phyloP scores from a whole-genome alignment of 2,329 filamentous ascomycete genomes.

The Blastomyces silverae region DNA sequence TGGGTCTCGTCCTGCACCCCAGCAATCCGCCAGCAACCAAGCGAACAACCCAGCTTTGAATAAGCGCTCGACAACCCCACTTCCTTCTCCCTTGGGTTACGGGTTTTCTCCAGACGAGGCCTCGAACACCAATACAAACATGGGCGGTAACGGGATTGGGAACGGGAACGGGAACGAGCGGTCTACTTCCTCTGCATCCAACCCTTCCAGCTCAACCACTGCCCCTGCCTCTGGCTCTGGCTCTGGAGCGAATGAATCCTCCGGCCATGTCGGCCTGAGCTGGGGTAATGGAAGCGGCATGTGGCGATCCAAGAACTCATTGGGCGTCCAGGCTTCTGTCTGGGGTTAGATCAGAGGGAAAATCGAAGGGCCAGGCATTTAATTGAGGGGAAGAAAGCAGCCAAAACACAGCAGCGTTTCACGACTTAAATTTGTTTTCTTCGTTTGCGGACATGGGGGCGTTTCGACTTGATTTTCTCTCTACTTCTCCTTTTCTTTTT shows the following conservation, averaged over 20 bases:
- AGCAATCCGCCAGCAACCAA: conserved; percentile 44
- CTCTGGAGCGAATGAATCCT: conserved; percentile 37
- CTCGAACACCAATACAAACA: background rate
- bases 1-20: conserved; percentile 71
- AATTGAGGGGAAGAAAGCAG: background rate
- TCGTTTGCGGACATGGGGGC: background rate
- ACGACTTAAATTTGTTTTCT: background rate
- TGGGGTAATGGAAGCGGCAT: conserved; percentile 78
- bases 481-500: background rate
- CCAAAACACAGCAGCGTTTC: background rate
- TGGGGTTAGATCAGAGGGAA: conserved; percentile 60
- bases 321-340: conserved; percentile 85
- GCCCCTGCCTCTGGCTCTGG: conserved; percentile 21
- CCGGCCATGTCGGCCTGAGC: conserved; percentile 46
- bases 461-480: conserved; percentile 10
- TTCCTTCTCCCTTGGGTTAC: conserved; percentile 79
- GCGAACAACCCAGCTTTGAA: conserved; percentile 54
- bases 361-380: background rate
- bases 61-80: conserved; percentile 81
- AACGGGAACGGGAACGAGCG: conserved; percentile 45
- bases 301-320: conserved; percentile 74
- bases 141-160: conserved; percentile 20
- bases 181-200: conserved; percentile 54
- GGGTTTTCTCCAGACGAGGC: conserved; percentile 56
- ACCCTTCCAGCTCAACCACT: conserved; percentile 48